Evolutionary conservation across 2,329 filamentous ascomycete genomes (phyloP).

Genomic region (Stagonosporopsis cucurbitacearum): DNA sequence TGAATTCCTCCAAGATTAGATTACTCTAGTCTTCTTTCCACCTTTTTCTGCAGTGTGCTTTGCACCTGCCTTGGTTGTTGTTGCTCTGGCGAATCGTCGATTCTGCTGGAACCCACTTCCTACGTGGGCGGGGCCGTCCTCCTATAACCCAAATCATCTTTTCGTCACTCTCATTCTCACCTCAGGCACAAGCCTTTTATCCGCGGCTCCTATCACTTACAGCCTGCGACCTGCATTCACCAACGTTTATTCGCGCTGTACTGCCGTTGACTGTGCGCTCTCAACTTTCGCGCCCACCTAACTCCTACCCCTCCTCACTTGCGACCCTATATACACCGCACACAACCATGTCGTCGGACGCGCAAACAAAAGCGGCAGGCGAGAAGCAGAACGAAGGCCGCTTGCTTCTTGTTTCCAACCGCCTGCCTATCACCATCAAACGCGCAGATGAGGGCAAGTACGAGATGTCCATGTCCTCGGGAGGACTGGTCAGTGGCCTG

Average conservation of each 20-base stretch:
- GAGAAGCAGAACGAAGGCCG: conserved; percentile 50
- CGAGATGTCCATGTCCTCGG: conserved; percentile 94
- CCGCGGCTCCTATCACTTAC: conserved; percentile 2
- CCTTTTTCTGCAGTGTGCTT: conserved; percentile 18
- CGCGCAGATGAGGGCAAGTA: conserved; percentile 90
- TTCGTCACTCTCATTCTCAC: conserved; percentile 39
- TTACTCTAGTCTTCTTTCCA: conserved; percentile 17
- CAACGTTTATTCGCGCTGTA: conserved; percentile 1
- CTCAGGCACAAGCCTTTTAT: conserved; percentile 5
- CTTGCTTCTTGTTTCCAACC: conserved; percentile 89
- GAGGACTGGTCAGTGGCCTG: conserved; percentile 90
- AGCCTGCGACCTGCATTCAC: conserved; percentile 4
- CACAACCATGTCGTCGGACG: conserved; percentile 34
- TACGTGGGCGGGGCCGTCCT: conserved; percentile 27
- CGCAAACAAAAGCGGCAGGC: conserved; percentile 39
- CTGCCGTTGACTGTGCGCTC: not conserved
- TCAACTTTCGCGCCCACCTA: conserved; percentile 9
- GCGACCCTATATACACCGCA: conserved; percentile 3
- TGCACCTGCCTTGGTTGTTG: conserved; percentile 16
- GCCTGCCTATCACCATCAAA: conserved; percentile 96
- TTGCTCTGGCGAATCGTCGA: conserved; percentile 27
- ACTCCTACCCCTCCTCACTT: conserved; percentile 6
- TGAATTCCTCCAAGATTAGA: conserved; percentile 13
- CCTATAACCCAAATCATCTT: conserved; percentile 37
- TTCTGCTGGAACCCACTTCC: conserved; percentile 38